A percentile compares a stretch with the other conserved stretches of the same genome.
phyloP scores from a whole-genome alignment of 306 rosid genomes.

The Neltuma alba region DNA sequence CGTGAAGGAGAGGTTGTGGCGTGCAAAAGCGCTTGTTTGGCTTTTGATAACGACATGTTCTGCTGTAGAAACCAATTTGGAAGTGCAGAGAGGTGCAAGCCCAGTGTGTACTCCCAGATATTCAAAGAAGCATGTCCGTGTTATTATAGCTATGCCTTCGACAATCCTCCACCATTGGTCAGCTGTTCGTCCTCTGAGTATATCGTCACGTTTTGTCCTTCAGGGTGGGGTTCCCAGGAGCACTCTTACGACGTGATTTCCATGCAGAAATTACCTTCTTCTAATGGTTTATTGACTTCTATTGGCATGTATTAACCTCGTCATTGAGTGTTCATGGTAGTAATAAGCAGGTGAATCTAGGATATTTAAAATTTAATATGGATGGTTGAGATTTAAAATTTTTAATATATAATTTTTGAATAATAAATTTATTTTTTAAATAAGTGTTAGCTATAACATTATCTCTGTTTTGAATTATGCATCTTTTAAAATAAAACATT shows the following conservation, averaged over 20 bases:
- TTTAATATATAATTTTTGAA: no score
- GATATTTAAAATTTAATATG: no score
- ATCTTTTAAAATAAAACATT: no score
- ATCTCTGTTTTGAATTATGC: no score
- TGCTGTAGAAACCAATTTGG: slow-evolving; percentile 78
- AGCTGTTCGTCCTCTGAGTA: slow-evolving; percentile 61
- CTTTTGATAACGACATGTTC: slow-evolving; percentile 64
- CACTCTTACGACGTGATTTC: neutral
- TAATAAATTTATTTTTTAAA: no score
- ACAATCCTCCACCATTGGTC: slow-evolving; percentile 67
- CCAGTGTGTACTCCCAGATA: slow-evolving; percentile 69
- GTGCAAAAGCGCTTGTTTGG: slow-evolving; percentile 87
- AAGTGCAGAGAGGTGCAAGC: slow-evolving; percentile 64
- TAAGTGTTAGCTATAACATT: no score
- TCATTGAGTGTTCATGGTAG: no score
- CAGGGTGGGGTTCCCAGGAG: slow-evolving; percentile 51
- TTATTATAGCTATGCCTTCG: slow-evolving; percentile 82
- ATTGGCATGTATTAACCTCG: neutral
- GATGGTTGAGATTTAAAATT: no score
- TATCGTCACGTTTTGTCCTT: slow-evolving; percentile 74
- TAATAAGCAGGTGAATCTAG: no score
- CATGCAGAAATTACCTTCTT: neutral
- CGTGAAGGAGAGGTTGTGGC: slow-evolving; percentile 64
- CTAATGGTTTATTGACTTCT: neutral
- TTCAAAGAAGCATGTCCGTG: slow-evolving; percentile 81